A percentile compares a stretch with the other conserved stretches of the same genome.
Conservation (phyloP, 78 protist genomes). For the Planoprotostelium fungivorum region DNA sequence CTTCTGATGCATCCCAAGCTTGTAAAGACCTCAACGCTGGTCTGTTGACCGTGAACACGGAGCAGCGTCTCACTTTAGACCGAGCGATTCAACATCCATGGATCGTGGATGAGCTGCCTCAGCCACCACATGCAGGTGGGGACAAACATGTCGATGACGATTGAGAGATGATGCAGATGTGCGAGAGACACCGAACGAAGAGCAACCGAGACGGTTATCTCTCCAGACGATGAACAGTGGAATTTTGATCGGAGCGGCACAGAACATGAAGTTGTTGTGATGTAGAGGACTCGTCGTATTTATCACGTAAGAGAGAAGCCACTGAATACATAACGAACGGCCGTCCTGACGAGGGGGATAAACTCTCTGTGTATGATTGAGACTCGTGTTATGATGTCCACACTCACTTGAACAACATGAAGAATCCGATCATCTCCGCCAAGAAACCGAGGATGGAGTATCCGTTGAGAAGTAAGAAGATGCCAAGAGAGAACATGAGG, state of each 20-base stretch:
- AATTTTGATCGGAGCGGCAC: too few species aligned
- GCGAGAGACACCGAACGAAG: too few species aligned
- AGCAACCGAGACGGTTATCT: too few species aligned
- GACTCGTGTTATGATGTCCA: not conserved
- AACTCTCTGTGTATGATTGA: not conserved
- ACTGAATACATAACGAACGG: not conserved
- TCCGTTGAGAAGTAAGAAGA: not conserved
- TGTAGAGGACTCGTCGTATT: too few species aligned
- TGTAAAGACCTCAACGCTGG: slow-evolving; percentile 3
- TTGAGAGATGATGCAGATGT: too few species aligned
- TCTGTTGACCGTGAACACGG: slow-evolving; percentile 36
- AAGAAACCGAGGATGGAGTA: not conserved
- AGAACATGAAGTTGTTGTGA: too few species aligned
- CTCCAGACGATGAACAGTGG: too few species aligned
- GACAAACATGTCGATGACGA: too few species aligned
- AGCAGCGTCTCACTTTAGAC: slow-evolving; percentile 8
- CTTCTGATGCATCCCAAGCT: not conserved
- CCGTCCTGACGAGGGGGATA: not conserved
- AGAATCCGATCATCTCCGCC: not conserved
- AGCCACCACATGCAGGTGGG: too few species aligned
- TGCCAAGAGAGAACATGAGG: not conserved
- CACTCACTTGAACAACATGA: not conserved
- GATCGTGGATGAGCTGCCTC: slow-evolving; percentile 54
- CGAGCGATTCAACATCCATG: slow-evolving; percentile 43
- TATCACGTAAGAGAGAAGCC: not conserved